Evolutionary conservation across 140 eudicot genomes (phyloP), one percentile per base, ranked within the genome.

Genomic region (Erigeron philadelphicus): DNA sequence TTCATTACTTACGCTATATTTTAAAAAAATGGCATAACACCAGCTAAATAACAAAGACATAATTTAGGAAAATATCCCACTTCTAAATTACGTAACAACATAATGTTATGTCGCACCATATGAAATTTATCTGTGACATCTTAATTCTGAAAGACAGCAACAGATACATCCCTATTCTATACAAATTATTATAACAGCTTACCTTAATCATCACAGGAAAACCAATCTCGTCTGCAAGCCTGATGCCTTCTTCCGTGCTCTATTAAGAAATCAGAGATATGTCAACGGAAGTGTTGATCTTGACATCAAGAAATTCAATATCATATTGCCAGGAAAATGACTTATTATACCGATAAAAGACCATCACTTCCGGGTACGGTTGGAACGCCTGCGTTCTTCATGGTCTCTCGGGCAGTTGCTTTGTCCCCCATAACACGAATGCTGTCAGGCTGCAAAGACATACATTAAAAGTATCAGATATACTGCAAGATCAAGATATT

Each of bases 381-480:
- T 67, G 98, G 98, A 70, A 93, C 98, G 64, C 98, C 98, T 74
- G 98, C 98, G 65, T 87, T 93, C 84, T 93, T 93, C 98, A 93
- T 93, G 45, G 98, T 93, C 5, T 93, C 98, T 63, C 96, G 83
- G 18, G 98, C 98, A 75, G 98, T 89, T 67, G 96, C 75, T 78
- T 93, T 93, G 81, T 93, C 98, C 46, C 98, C 98, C 98, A 93
- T 93, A 64, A 87, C 90, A 53, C 96, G 85, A 58, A 93, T 93
- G 73, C 95, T 93, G 79, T 89, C 90, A 58, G 98, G 98, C 98
- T 92, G 96, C 82, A 84, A 80, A 65, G 8, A 58, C 16, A 53
- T 42, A 35, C 56, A 73, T 61, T 66, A 59, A 55, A 38, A 13
- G 46, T 47, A 25, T 68, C 13, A 52, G 13, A 66, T 59, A 71